Evolutionary conservation across 2,329 filamentous ascomycete species (phyloP).

Genomic region (Talaromyces sp.): DNA sequence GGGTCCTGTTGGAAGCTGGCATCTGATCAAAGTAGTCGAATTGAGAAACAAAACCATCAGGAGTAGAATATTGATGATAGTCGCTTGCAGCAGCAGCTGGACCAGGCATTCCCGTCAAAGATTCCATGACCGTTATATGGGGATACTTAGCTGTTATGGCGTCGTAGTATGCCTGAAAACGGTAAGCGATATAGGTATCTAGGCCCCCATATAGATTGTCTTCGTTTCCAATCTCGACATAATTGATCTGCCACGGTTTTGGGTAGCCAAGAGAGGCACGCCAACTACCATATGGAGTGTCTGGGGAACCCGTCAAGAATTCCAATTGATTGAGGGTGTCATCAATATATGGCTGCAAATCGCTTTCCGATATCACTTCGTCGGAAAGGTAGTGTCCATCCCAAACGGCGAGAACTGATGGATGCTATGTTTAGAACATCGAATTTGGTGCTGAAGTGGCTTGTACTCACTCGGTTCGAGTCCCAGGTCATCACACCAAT

Average conservation of each 20-base stretch:
- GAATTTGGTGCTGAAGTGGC: not conserved
- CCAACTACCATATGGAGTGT: slow-evolving; percentile 55
- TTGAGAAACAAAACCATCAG: slow-evolving; percentile 38
- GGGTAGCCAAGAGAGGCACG: slow-evolving; percentile 59
- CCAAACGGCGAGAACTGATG: slow-evolving; percentile 3
- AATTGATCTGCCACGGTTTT: slow-evolving; percentile 57
- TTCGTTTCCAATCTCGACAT: slow-evolving; percentile 66
- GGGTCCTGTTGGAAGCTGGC: slow-evolving; percentile 30
- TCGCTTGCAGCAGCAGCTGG: slow-evolving; percentile 34
- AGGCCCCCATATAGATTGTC: slow-evolving; percentile 54
- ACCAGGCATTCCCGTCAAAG: not conserved
- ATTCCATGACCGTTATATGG: slow-evolving; percentile 27
- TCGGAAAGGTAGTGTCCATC: slow-evolving; percentile 2
- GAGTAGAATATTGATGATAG: slow-evolving; percentile 43
- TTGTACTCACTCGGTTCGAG: slow-evolving; percentile 5
- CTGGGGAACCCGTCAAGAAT: slow-evolving; percentile 55
- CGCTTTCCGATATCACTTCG: not conserved
- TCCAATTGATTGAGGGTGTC: slow-evolving; percentile 11
- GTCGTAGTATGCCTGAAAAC: slow-evolving; percentile 58
- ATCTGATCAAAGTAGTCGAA: slow-evolving; percentile 45
- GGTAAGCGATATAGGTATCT: slow-evolving; percentile 29
- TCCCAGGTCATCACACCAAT: slow-evolving; percentile 56
- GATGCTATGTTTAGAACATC: not conserved
- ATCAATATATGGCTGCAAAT: not conserved
- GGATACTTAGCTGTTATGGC: slow-evolving; percentile 56